Base-by-base conservation (phyloP, 495 filamentous ascomycete species). In the Daldinia bambusicola region DNA sequence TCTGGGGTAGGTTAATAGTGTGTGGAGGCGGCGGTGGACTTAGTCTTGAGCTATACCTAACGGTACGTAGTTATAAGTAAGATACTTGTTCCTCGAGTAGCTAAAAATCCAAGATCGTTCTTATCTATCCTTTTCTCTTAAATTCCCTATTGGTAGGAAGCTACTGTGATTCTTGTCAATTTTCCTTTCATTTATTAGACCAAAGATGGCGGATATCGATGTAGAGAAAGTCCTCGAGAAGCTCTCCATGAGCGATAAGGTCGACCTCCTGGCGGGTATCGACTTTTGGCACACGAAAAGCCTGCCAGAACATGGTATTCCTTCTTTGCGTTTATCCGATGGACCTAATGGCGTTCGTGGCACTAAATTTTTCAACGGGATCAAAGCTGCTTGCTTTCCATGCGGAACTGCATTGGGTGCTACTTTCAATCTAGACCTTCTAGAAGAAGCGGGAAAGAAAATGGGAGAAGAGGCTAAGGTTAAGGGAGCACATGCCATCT, bases 261-360 rank as follows among this genome's bases (percentile, higher is more conserved):
- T 88, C 16, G 86, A 85, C 38, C 82, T 91, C 22, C 82, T 89
- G 55, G 83, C 63, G 79, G 89, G 88, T 38, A 80, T 81, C 60
- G 89, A 91, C 74, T 89, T 90, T 77, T 91, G 89, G 89, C 88
- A 90, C 68, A 91, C 89, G 8, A 84, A 83, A 8, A 58, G 86
- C 12, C 77, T 92, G 7, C 84, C 84, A 4, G 71, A 83, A 18
- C 81, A 89, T 37, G 83, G 84, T 30, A 84, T 92, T 67, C 89
- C 90, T 13, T 80, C 87, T 1, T 74, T 93, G 32, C 89, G 90
- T 45, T 84, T 89, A 61, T 90, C 89, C 22, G 91, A 93, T 74
- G 91, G 91, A 2, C 91, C 91, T 31, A 93, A 93, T 75, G 91
- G 91, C 18, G 88, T 91, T 13, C 88, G 90, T 34, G 91, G 91